phyloP scores from a whole-genome alignment of 140 eudicot genomes.

The Flaveria floridana region DNA sequence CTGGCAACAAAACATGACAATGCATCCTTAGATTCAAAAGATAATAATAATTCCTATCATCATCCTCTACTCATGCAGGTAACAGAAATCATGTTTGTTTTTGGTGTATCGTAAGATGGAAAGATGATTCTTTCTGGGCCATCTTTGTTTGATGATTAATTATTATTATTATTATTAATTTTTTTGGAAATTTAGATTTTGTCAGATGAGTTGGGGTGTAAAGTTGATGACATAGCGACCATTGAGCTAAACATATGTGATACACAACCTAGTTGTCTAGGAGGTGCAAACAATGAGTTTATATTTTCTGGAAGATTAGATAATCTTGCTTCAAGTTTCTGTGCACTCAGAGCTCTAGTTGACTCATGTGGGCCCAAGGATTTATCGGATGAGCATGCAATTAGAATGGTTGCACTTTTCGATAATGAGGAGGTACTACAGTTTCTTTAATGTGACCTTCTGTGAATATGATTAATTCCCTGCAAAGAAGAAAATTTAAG shows the following conservation, averaged over 20 bases:
- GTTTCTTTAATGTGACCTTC: background rate
- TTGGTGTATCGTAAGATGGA: background rate
- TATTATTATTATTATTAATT: background rate
- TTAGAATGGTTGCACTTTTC: conserved; percentile 89
- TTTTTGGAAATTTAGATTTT: conserved; percentile 47
- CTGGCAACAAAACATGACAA: conserved; percentile 62
- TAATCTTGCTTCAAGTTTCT: conserved; percentile 87
- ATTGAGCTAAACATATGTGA: conserved; percentile 86
- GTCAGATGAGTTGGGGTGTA: conserved; percentile 74
- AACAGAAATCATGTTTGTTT: conserved; percentile 10
- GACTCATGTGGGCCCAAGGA: conserved; percentile 70
- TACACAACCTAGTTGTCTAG: conserved; percentile 93
- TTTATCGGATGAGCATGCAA: conserved; percentile 70
- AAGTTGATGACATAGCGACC: conserved; percentile 61
- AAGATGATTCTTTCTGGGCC: conserved; percentile 14
- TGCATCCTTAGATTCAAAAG: conserved; percentile 48
- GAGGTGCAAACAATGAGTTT: conserved; percentile 88
- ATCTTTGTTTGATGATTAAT: conserved; percentile 5
- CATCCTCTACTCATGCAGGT: conserved; percentile 93
- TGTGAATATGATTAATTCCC: background rate
- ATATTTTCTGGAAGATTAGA: conserved; percentile 96
- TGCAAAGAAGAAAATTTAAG: background rate
- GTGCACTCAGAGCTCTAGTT: conserved; percentile 88
- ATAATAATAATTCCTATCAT: conserved; percentile 48
- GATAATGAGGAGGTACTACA: conserved; percentile 85